Conservation (phyloP, 2,329 filamentous ascomycete genomes). For the Ploettnerulaceae sp. region DNA sequence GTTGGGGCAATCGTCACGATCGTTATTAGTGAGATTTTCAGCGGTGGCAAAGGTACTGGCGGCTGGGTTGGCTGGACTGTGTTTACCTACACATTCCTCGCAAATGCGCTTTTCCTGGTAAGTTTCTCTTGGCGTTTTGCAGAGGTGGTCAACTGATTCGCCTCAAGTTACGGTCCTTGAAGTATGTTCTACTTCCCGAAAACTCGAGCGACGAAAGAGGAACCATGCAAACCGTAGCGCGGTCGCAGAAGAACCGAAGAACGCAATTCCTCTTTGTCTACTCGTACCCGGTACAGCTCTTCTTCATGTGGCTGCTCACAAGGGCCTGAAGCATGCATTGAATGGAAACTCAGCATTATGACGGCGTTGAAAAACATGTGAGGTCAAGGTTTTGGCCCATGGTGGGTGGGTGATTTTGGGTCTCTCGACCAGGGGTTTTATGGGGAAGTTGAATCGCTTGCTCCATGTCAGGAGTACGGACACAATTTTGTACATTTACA, state of each 20-base stretch:
- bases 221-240: slow-evolving; percentile 65
- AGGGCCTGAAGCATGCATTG: slow-evolving; percentile 17
- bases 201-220: slow-evolving; percentile 58
- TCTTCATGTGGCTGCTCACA: slow-evolving; percentile 85
- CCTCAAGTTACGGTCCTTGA: slow-evolving; percentile 77
- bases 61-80: slow-evolving; percentile 85
- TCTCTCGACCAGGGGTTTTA: too few relatives aligned
- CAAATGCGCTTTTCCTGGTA: slow-evolving; percentile 94
- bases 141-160: neutral
- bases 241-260: slow-evolving; percentile 78
- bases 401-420: neutral
- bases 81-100: slow-evolving; percentile 87
- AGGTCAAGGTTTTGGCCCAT: neutral
- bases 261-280: slow-evolving; percentile 93
- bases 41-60: slow-evolving; percentile 73
- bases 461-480: too few relatives aligned
- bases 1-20: slow-evolving; percentile 93
- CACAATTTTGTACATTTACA: too few relatives aligned
- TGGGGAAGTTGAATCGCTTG: too few relatives aligned
- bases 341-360: slow-evolving; percentile 18
- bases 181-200: slow-evolving; percentile 92
- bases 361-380: slow-evolving; percentile 19
- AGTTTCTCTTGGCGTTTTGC: too few relatives aligned
- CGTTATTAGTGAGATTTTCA: slow-evolving; percentile 70
- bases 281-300: slow-evolving; percentile 86